A percentile compares a stretch with the other conserved stretches of the same genome.
Evolutionary conservation across 2,329 filamentous ascomycete genomes (phyloP).

Genomic region (Celoporthe dispersa): DNA sequence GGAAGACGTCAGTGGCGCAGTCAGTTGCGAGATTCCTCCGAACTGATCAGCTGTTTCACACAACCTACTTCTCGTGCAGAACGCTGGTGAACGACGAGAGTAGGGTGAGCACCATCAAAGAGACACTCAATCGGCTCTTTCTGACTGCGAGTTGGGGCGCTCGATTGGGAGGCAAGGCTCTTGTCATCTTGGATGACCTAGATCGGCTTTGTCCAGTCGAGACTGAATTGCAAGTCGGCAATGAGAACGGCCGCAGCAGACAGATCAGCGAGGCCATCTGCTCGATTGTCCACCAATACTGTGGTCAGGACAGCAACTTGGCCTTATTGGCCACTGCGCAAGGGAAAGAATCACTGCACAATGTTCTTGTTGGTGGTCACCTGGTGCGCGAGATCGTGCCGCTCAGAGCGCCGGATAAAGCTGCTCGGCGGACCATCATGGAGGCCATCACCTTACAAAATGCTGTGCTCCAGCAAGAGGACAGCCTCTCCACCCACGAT

Average conservation of each 20-base stretch:
- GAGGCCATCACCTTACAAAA: constrained; percentile 73
- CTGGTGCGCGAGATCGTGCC: constrained; percentile 89
- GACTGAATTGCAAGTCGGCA: constrained; percentile 90
- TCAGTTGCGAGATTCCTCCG: constrained; percentile 75
- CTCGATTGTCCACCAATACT: constrained; percentile 82
- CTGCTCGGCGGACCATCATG: constrained; percentile 80
- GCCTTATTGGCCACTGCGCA: constrained; percentile 90
- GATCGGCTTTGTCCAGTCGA: constrained; percentile 93
- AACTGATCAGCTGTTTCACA: constrained; percentile 75
- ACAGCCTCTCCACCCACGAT: constrained; percentile 43
- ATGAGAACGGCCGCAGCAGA: constrained; percentile 89
- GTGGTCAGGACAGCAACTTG: constrained; percentile 76
- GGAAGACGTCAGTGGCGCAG: constrained; percentile 83
- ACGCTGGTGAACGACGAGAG: constrained; percentile 91
- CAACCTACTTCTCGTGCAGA: constrained; percentile 83
- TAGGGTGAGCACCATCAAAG: constrained; percentile 86
- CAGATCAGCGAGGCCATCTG: constrained; percentile 91
- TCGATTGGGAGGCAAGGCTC: constrained; percentile 77
- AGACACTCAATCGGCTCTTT: constrained; percentile 82
- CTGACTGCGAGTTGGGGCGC: constrained; percentile 91
- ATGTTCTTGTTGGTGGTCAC: constrained; percentile 87
- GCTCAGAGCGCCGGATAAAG: constrained; percentile 90
- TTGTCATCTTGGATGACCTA: constrained; percentile 90
- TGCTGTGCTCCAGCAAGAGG: constrained; percentile 45
- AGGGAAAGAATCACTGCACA: constrained; percentile 90